Percentiles rank a stretch among this genome's conserved stretches.
phyloP scores from a whole-genome alignment of 768 basidiomycete species.

The Fistulinella prunicolor region DNA sequence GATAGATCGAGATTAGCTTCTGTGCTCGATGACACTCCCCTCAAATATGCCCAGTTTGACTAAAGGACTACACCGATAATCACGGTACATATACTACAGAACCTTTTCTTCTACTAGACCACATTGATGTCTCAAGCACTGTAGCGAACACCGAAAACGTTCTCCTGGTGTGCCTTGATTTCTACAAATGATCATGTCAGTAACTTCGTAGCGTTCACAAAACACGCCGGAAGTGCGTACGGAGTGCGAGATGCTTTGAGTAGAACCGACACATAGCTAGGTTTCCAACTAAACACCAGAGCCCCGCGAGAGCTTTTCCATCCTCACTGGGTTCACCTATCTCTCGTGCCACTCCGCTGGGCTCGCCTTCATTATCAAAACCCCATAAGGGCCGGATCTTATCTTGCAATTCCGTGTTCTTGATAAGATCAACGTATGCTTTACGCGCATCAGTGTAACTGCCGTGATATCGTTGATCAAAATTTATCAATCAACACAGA shows the following conservation, averaged over 20 bases:
- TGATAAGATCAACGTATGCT: constrained; percentile 18
- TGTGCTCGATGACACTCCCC: too few relatives aligned
- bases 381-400: constrained; percentile 30
- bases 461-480: neutral
- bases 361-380: constrained; percentile 31
- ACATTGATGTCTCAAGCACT: neutral
- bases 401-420: constrained; percentile 16
- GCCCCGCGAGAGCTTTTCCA: constrained; percentile 16
- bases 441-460: constrained; percentile 23
- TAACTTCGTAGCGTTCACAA: too few relatives aligned
- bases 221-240: constrained; percentile 47
- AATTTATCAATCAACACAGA: too few relatives aligned
- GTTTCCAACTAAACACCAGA: constrained; percentile 66
- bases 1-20: too few relatives aligned
- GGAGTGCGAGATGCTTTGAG: constrained; percentile 63
- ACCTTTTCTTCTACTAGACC: too few relatives aligned
- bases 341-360: constrained; percentile 38
- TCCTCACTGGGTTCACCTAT: constrained; percentile 43
- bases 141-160: constrained; percentile 33
- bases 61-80: too few relatives aligned
- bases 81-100: too few relatives aligned
- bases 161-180: constrained; percentile 66
- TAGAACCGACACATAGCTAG: constrained; percentile 62
- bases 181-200: too few relatives aligned
- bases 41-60: too few relatives aligned